phyloP scores from a whole-genome alignment of 805 yeast species.

The Zygoascus bituminiphila region DNA sequence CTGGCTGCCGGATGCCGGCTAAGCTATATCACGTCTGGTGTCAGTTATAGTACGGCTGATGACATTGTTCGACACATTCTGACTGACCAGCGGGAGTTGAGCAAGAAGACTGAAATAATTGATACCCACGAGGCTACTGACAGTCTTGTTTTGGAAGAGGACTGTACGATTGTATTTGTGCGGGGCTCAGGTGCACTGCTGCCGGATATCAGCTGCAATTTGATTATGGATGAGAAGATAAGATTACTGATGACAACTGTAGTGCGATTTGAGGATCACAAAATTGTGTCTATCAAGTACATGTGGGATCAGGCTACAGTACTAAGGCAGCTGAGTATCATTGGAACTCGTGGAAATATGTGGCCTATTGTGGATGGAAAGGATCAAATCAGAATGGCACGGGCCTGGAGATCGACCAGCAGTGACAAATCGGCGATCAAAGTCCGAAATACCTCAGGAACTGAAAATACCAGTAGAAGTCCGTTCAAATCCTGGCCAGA shows the following conservation, averaged over 20 bases:
- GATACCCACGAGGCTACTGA: not conserved
- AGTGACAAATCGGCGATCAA: not conserved
- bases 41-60: not conserved
- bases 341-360: constrained; percentile 24
- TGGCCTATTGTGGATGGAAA: constrained; percentile 23
- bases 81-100: not conserved
- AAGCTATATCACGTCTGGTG: not conserved
- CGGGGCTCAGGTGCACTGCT: constrained; percentile 22
- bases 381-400: constrained; percentile 17
- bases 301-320: constrained; percentile 25
- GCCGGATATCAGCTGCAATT: constrained; percentile 21
- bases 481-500: not conserved
- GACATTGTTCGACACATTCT: not conserved
- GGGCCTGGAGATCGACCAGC: no score
- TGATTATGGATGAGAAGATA: constrained; percentile 21
- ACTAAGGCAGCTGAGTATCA: constrained; percentile 21
- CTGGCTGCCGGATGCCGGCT: not conserved
- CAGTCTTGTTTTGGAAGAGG: constrained; percentile 20
- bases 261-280: constrained; percentile 10
- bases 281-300: constrained; percentile 15
- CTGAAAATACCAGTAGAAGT: not conserved
- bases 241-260: constrained; percentile 14
- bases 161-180: constrained; percentile 19
- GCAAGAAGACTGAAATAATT: not conserved
- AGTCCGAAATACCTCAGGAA: not conserved